Evolutionary conservation across 164 flowering plant genomes (phyloP), one percentile per base, ranked within the genome.

Genomic region (Vitis cinerea): DNA sequence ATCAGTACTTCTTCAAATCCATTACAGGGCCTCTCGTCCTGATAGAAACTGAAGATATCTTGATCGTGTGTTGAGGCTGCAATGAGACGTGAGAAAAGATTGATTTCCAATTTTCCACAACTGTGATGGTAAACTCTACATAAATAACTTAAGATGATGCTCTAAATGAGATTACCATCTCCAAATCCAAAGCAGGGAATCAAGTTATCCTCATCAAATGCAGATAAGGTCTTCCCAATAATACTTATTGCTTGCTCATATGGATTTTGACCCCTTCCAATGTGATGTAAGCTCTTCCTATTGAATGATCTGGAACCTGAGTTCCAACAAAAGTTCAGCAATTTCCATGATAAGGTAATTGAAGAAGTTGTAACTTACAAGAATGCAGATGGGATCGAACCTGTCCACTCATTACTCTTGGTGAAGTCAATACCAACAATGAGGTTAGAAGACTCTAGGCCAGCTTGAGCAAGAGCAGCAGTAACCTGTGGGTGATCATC

Each of bases 321-420:
- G 50, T 59, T 16, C 12, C 19, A 62, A 11, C 10, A 13, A 67
- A 56, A 59, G 30, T 54, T 71, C 17, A 67, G 69, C 59, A 58
- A 13, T 12, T 10, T 57, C 48, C 19, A 47, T 19, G 2, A 9
- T 13, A 1, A 50, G 44, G 4, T 47, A 66, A 2, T 14, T 37
- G 44, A 6, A 37, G 44, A 6, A 37, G 44, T 37, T 37, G 44
- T 37, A 37, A 37, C 44, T 37, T 37, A 37, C 7, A 58, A 64
- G 49, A 49, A 64, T 59, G 9, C 13, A 68, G 57, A 62, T 14
- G 19, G 64, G 2, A 58, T 0, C 9, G 9, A 50, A 83, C 87
- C 87, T 66, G 88, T 87, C 91, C 91, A 87, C 53, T 87, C 91
- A 61, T 87, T 87, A 80, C 89, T 87, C 76, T 87, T 87, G 8